Conservation (phyloP, 73 alveolate species). For the Stentor roeselii region DNA sequence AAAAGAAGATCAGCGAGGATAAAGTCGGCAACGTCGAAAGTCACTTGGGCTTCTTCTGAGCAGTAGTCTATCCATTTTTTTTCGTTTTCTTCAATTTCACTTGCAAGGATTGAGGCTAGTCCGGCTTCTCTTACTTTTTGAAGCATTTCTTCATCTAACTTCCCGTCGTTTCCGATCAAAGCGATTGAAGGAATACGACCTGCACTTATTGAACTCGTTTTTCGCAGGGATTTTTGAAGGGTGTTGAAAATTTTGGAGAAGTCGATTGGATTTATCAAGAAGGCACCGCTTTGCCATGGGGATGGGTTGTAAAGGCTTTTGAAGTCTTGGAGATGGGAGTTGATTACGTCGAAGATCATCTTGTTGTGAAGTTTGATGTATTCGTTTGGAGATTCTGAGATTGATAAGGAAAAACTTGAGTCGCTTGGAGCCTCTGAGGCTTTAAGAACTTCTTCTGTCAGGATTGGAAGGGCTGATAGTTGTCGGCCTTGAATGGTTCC, state of each 20-base stretch:
- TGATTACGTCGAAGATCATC: neutral
- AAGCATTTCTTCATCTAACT: neutral
- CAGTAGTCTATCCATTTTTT: neutral
- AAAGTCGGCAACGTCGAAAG: neutral
- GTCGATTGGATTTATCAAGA: neutral
- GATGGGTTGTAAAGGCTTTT: neutral
- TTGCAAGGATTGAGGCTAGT: neutral
- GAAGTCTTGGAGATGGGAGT: too few relatives aligned
- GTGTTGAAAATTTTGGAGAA: too few relatives aligned
- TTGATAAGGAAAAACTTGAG: neutral
- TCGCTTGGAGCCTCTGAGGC: neutral
- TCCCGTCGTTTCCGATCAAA: neutral
- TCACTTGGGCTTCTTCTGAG: neutral
- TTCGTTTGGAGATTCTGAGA: neutral
- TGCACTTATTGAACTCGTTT: neutral
- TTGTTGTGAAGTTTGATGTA: neutral
- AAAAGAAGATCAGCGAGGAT: too few relatives aligned
- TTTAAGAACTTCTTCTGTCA: neutral
- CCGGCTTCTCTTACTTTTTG: neutral
- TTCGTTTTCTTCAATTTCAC: neutral
- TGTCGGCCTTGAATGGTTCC: too few relatives aligned
- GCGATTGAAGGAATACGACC: neutral
- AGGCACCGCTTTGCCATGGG: neutral
- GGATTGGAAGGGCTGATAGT: too few relatives aligned
- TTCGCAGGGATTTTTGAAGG: neutral